Evolutionary conservation across 495 filamentous ascomycete species (phyloP).

Genomic region (Penicillium goetzii): DNA sequence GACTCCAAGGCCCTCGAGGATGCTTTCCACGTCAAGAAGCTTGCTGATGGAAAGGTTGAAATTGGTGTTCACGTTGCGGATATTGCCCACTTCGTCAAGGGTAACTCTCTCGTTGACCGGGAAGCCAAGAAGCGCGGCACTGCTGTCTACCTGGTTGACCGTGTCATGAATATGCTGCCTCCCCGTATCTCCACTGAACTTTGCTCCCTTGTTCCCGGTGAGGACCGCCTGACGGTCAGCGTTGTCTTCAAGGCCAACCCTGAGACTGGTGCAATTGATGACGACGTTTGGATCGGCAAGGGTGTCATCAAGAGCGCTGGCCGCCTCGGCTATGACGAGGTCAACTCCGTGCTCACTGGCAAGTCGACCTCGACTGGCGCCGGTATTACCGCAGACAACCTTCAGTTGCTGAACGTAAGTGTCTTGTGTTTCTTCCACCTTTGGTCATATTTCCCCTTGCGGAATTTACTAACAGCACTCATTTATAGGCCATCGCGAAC

Average conservation of each 20-base stretch:
- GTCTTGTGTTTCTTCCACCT: slow-evolving; percentile 1
- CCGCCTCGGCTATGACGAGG: slow-evolving; percentile 80
- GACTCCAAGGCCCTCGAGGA: slow-evolving; percentile 84
- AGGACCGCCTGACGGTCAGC: slow-evolving; percentile 89
- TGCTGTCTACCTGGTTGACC: slow-evolving; percentile 89
- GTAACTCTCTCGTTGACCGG: slow-evolving; percentile 92
- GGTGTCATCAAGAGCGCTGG: slow-evolving; percentile 87
- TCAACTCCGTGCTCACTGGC: slow-evolving; percentile 75
- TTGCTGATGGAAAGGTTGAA: slow-evolving; percentile 83
- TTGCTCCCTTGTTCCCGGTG: slow-evolving; percentile 80
- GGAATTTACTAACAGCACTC: not conserved
- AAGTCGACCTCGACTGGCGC: slow-evolving; percentile 60
- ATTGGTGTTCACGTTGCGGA: slow-evolving; percentile 96
- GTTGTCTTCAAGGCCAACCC: slow-evolving; percentile 88
- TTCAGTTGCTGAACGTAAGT: slow-evolving; percentile 75
- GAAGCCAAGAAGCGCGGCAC: slow-evolving; percentile 98
- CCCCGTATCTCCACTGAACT: slow-evolving; percentile 81
- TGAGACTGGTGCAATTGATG: slow-evolving; percentile 71
- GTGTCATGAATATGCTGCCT: slow-evolving; percentile 88
- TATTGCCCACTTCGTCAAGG: slow-evolving; percentile 95
- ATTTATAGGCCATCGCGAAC: slow-evolving; percentile 66
- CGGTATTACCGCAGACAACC: slow-evolving; percentile 66
- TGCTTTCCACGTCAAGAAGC: slow-evolving; percentile 85
- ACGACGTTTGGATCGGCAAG: slow-evolving; percentile 92
- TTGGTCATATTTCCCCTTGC: slow-evolving; percentile 13